Percentiles rank a stretch among this genome's conserved stretches.
These are phyloP conservation scores for Flaveria robusta DNA, from an alignment of 129 eudicot species.

Conservation along the genomic window DNA sequence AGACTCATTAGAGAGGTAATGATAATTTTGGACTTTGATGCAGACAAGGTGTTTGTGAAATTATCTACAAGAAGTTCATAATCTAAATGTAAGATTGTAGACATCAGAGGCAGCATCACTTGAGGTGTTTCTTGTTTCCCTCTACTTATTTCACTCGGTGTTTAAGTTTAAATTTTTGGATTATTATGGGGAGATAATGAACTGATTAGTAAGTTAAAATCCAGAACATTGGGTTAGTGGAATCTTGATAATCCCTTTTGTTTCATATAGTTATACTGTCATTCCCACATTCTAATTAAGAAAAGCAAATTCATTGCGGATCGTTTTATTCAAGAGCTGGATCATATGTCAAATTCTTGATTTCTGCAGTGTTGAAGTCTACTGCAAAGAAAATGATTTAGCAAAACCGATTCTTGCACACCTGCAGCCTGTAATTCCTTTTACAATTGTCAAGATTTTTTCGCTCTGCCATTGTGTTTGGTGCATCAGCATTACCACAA, in stretches of 20 bases:
- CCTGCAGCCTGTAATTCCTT: conserved; percentile 69
- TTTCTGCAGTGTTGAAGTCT: conserved; percentile 90
- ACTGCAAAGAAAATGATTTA: conserved; percentile 68
- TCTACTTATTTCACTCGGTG: too few species aligned
- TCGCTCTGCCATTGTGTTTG: conserved; percentile 64
- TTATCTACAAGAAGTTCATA: background rate
- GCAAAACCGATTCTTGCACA: conserved; percentile 75
- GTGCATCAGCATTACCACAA: conserved; percentile 61
- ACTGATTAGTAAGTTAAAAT: too few species aligned
- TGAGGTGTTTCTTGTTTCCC: too few species aligned
- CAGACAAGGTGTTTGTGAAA: conserved; percentile 9
- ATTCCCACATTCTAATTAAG: conserved; percentile 56
- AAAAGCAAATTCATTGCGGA: conserved; percentile 85
- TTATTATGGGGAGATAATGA: too few species aligned
- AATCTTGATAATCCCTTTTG: too few species aligned
- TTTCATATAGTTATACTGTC: conserved; percentile 65
- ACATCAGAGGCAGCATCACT: background rate
- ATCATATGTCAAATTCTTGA: conserved; percentile 89
- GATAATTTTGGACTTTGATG: background rate
- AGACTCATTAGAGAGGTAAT: background rate
- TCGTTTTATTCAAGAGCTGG: conserved; percentile 79
- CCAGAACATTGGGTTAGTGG: too few species aligned
- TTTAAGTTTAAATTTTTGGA: too few species aligned
- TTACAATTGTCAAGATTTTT: conserved; percentile 55
- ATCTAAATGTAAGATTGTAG: background rate